Evolutionary conservation across 345 rosid species (phyloP).

Genomic region (Aquilaria sinensis): DNA sequence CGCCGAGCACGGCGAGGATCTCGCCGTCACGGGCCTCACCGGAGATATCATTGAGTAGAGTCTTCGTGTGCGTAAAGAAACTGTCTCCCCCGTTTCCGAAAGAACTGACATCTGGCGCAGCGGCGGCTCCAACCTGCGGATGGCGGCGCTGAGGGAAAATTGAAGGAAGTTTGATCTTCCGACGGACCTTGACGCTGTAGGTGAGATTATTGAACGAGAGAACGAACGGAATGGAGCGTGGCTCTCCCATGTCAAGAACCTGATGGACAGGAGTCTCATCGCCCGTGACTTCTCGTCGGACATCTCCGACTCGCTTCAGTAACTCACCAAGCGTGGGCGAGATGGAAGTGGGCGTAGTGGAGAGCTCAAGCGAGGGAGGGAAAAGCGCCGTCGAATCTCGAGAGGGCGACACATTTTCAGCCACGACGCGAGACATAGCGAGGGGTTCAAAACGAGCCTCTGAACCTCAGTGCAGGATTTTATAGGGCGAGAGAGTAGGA

Average conservation of each 20-base stretch:
- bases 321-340: slow-evolving; percentile 70
- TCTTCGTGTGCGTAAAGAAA: slow-evolving; percentile 43
- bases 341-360: not conserved
- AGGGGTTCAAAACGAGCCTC: too few relatives aligned
- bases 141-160: slow-evolving; percentile 15
- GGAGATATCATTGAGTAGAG: slow-evolving; percentile 66
- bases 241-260: slow-evolving; percentile 26
- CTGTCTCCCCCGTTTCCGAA: slow-evolving; percentile 27
- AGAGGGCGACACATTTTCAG: slow-evolving; percentile 21
- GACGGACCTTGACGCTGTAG: slow-evolving; percentile 58
- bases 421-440: slow-evolving; percentile 44
- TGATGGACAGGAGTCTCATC: slow-evolving; percentile 75
- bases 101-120: slow-evolving; percentile 15
- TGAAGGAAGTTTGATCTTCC: slow-evolving; percentile 37
- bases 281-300: slow-evolving; percentile 49
- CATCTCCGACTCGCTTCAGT: slow-evolving; percentile 70
- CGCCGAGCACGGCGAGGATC: slow-evolving; percentile 86
- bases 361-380: slow-evolving; percentile 37
- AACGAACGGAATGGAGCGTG: slow-evolving; percentile 53
- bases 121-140: slow-evolving; percentile 13
- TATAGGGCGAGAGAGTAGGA: not conserved
- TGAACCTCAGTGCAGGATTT: not conserved
- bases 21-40: slow-evolving; percentile 91
- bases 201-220: slow-evolving; percentile 69
- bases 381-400: slow-evolving; percentile 25